Base-by-base conservation (phyloP, 352 stramenopile species). In the Pythium utonaiense region DNA sequence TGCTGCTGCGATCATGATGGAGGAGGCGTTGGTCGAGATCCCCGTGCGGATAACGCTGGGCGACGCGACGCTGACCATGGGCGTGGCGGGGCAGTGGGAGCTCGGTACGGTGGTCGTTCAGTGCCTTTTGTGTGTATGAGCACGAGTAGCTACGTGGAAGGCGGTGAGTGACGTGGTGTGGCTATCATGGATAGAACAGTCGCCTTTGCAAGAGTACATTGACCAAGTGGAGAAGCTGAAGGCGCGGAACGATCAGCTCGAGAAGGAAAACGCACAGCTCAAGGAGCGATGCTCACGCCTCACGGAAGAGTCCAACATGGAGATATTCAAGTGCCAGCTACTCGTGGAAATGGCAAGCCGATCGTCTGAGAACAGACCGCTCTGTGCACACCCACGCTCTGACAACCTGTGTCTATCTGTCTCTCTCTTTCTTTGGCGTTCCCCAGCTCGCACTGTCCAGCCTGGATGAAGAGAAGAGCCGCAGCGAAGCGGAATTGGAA, bases 241-340 rank as follows among this genome's bases (percentile, higher is more conserved):
- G 25, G 69, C 77, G 45, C 71, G 69, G 10, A 87, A 85, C 28
- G 60, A 61, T 17, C 44, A 57, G 1, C 63, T 95, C 0, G 77
- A 91, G 45, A 65, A 57, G 9, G 86, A 93, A 57, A 91, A 93
- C 57, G 55, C 63, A 1, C 63, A 80, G 44, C 70, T 95, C 27
- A 65, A 67, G 33, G 80, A 91, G 24, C 79, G 75, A 21, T 87
- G 71, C 30, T 31, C 60, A 7, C 82, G 86, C 16, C 70, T 93
- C 58, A 80, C 69, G 3, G 82, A 93, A 44, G 86, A 93, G 45
- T 87, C 75, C 41, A 93, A 93, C 59, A 91, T 95, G 79, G 83
- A 91, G 45, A 92, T 93, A 54, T 95, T 95, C 61, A 95, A 91
- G 62, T 91, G 83, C 54, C 82, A 93, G 55, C 67, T 95, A 28